Evolutionary conservation across 208 protist species (phyloP).

Genomic region (Crithidia fasciculata): DNA sequence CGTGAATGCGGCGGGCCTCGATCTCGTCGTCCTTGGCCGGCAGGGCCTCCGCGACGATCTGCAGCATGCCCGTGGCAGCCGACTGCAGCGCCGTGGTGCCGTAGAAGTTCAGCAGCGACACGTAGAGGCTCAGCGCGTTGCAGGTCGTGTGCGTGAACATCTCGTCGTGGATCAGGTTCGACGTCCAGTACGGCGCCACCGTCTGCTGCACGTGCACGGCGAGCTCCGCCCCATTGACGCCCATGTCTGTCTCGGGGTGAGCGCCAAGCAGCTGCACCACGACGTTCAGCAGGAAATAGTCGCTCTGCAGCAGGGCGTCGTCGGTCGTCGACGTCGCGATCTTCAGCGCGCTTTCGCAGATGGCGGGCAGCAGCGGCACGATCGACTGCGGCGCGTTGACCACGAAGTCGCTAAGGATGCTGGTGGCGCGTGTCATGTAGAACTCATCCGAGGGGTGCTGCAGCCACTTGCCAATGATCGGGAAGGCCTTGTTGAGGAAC

Average conservation of each 20-base stretch:
- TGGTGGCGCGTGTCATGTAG: constrained; percentile 59
- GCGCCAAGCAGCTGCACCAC: constrained; percentile 64
- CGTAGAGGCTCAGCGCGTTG: constrained; percentile 73
- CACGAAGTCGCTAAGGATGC: constrained; percentile 80
- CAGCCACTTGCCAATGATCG: constrained; percentile 66
- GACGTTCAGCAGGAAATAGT: constrained; percentile 81
- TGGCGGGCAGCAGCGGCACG: constrained; percentile 49
- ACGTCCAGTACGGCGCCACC: constrained; percentile 46
- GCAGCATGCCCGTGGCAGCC: constrained; percentile 40
- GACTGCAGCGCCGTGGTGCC: constrained; percentile 28
- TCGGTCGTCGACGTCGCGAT: constrained; percentile 59
- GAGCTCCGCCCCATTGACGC: constrained; percentile 51
- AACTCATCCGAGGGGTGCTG: constrained; percentile 67
- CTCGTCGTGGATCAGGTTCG: constrained; percentile 33
- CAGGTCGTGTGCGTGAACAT: constrained; percentile 63
- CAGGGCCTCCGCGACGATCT: constrained; percentile 49
- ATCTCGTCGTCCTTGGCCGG: constrained; percentile 76
- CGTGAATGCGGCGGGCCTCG: constrained; percentile 77
- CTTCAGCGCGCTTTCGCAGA: constrained; percentile 48
- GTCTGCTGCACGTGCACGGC: constrained; percentile 46
- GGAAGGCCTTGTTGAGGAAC: constrained; percentile 70
- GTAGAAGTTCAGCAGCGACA: constrained; percentile 65
- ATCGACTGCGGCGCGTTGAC: constrained; percentile 63
- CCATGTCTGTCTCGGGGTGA: constrained; percentile 25
- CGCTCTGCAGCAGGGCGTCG: constrained; percentile 62